phyloP scores from a whole-genome alignment of 2,329 filamentous ascomycete genomes.

The Thelonectria rubi region DNA sequence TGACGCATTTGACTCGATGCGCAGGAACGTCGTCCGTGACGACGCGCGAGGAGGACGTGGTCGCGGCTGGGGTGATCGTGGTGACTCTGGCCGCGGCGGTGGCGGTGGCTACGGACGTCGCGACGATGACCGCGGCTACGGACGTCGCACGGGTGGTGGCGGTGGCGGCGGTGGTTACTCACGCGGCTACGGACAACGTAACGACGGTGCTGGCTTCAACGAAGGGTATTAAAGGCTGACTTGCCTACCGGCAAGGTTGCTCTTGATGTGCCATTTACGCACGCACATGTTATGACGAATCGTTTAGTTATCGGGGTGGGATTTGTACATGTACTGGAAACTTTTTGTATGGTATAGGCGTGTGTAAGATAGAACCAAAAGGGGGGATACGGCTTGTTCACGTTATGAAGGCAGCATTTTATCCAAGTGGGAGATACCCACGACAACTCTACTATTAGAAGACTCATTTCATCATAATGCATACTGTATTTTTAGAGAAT shows the following conservation, averaged over 20 bases:
- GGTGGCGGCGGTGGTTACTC: slow-evolving; percentile 32
- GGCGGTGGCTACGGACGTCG: slow-evolving; percentile 5
- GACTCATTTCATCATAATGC: slow-evolving; percentile 27
- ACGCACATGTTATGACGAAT: slow-evolving; percentile 21
- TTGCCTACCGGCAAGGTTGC: neutral
- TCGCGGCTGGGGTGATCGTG: neutral
- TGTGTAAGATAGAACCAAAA: slow-evolving; percentile 36
- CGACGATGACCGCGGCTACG: too few relatives aligned
- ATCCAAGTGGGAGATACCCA: slow-evolving; percentile 32
- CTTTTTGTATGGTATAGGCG: slow-evolving; percentile 38
- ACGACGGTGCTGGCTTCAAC: slow-evolving; percentile 19
- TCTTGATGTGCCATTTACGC: neutral
- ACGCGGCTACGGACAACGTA: slow-evolving; percentile 29
- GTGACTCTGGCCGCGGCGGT: neutral
- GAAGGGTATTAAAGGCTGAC: slow-evolving; percentile 11
- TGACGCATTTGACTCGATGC: slow-evolving; percentile 43
- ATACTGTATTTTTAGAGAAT: neutral
- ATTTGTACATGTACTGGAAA: slow-evolving; percentile 41
- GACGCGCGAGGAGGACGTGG: slow-evolving; percentile 12
- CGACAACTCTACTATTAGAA: slow-evolving; percentile 42
- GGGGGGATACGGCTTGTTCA: slow-evolving; percentile 38
- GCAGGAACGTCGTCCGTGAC: slow-evolving; percentile 41
- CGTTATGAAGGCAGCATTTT: slow-evolving; percentile 35
- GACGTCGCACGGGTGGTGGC: too few relatives aligned
- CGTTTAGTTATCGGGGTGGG: slow-evolving; percentile 21